Percentiles rank a stretch among this genome's conserved stretches.
phyloP scores from a whole-genome alignment of 768 basidiomycete species.

The Strobilomyces echinocephalus region DNA sequence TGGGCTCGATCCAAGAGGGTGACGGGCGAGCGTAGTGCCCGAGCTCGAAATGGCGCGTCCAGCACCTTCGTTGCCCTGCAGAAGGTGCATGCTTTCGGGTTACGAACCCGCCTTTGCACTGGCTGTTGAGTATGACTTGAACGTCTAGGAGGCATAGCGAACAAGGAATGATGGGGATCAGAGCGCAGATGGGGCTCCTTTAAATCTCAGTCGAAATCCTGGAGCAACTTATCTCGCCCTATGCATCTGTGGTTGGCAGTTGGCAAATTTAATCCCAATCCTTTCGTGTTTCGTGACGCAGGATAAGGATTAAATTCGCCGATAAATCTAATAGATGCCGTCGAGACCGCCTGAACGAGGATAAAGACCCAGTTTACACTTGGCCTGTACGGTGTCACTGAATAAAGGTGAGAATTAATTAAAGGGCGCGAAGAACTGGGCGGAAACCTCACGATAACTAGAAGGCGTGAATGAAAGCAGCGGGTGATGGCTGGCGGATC shows the following conservation, averaged over 20 bases:
- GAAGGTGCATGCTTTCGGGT: conserved; percentile 11
- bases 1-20: too few species aligned
- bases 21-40: too few species aligned
- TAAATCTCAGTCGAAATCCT: conserved; percentile 15
- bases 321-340: conserved; percentile 14
- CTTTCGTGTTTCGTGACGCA: conserved; percentile 7
- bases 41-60: too few species aligned
- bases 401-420: conserved; percentile 25
- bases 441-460: conserved; percentile 30
- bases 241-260: conserved; percentile 6
- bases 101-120: conserved; percentile 14
- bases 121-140: conserved; percentile 5
- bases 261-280: conserved; percentile 5
- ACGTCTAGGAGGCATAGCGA: conserved; percentile 13
- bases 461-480: conserved; percentile 28
- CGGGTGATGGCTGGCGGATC: conserved; percentile 24
- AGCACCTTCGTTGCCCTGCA: conserved; percentile 16
- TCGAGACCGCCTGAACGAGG: conserved; percentile 12
- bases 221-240: conserved; percentile 5
- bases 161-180: conserved; percentile 10
- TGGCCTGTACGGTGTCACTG: conserved; percentile 11
- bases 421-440: conserved; percentile 20
- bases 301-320: conserved; percentile 7
- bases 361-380: conserved; percentile 6
- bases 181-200: conserved; percentile 3